These are phyloP conservation scores for Pseudonitzschia multiseries DNA, from an alignment of 108 stramenopile species.

Conservation along the genomic window DNA sequence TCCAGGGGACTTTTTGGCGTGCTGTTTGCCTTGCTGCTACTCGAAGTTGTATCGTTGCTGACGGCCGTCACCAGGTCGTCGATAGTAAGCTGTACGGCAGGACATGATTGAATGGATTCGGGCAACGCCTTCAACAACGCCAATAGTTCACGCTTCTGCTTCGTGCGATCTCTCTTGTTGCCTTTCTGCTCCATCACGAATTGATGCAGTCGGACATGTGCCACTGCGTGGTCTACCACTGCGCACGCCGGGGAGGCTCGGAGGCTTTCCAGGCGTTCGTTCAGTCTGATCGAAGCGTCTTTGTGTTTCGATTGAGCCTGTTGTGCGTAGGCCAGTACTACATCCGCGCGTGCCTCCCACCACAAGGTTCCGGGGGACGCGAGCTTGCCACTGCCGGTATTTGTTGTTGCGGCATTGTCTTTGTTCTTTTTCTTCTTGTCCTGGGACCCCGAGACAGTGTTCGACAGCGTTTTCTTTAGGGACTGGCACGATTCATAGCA, in stretches of 20 bases:
- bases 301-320: slow-evolving; percentile 25
- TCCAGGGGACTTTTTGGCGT: slow-evolving; percentile 31
- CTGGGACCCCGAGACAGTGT: not conserved
- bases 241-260: slow-evolving; percentile 3
- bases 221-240: slow-evolving; percentile 33
- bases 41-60: not conserved
- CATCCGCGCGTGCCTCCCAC: slow-evolving; percentile 43
- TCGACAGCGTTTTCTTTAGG: slow-evolving; percentile 17
- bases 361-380: slow-evolving; percentile 21
- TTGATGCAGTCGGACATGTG: slow-evolving; percentile 32
- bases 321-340: slow-evolving; percentile 32
- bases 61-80: slow-evolving; percentile 40
- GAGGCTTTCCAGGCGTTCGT: slow-evolving; percentile 15
- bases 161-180: slow-evolving; percentile 6
- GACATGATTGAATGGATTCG: slow-evolving; percentile 44
- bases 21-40: slow-evolving; percentile 25
- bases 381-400: not conserved
- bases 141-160: slow-evolving; percentile 24
- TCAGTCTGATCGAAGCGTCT: slow-evolving; percentile 20
- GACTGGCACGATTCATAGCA: slow-evolving; percentile 41
- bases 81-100: slow-evolving; percentile 56
- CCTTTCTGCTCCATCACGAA: slow-evolving; percentile 20
- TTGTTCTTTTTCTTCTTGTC: slow-evolving; percentile 18
- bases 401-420: not conserved
- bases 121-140: slow-evolving; percentile 60